phyloP scores from a whole-genome alignment of 805 yeast species.

The Blastobotrys parvus region DNA sequence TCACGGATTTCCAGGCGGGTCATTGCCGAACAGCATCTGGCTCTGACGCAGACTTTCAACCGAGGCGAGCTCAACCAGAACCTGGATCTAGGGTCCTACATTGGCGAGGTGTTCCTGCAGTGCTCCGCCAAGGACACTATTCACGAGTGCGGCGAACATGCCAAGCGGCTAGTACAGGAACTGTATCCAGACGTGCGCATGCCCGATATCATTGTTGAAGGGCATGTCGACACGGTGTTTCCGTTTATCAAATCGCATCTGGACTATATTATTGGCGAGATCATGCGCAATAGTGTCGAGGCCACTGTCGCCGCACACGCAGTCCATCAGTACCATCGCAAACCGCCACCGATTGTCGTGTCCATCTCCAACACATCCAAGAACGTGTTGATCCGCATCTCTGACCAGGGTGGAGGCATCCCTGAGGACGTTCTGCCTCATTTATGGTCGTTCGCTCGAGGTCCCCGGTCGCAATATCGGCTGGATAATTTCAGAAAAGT shows the following conservation, averaged over 20 bases:
- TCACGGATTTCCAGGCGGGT: constrained; percentile 86
- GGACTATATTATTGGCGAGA: constrained; percentile 80
- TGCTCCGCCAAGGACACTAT: constrained; percentile 69
- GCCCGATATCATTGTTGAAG: constrained; percentile 75
- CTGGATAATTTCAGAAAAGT: constrained; percentile 24
- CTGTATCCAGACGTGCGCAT: constrained; percentile 33
- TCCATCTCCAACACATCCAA: constrained; percentile 60
- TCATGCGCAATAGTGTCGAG: constrained; percentile 75
- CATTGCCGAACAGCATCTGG: constrained; percentile 83
- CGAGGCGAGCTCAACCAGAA: constrained; percentile 38
- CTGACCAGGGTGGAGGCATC: constrained; percentile 90
- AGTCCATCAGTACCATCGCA: constrained; percentile 37
- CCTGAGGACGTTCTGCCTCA: constrained; percentile 47
- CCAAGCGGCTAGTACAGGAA: constrained; percentile 38
- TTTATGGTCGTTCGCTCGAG: constrained; percentile 77
- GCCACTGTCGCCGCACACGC: constrained; percentile 56
- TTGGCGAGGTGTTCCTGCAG: constrained; percentile 73
- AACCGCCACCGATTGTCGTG: constrained; percentile 53
- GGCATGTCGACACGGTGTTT: constrained; percentile 56
- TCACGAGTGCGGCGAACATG: constrained; percentile 43
- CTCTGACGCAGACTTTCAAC: constrained; percentile 59
- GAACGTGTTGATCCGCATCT: constrained; percentile 64
- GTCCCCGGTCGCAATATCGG: constrained; percentile 20
- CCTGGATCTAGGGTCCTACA: constrained; percentile 29
- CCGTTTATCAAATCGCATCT: constrained; percentile 83